Base-by-base conservation (phyloP, 352 stramenopile species). In the Pelagophyceae sp. region DNA sequence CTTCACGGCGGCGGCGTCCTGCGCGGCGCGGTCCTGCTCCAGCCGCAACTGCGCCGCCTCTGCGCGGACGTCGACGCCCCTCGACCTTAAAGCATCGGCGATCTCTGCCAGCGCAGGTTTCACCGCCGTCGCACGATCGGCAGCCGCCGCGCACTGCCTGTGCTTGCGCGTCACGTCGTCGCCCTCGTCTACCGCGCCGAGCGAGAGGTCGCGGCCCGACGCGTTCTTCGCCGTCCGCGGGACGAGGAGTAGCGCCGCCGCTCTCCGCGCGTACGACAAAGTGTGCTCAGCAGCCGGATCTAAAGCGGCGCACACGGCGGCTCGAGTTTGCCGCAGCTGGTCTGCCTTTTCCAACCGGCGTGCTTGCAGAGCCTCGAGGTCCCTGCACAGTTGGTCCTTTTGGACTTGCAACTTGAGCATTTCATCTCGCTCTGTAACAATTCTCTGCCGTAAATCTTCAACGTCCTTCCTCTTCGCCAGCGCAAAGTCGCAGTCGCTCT, bases 181-280 rank as follows among this genome's bases (percentile, higher is more conserved):
- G 3, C 50, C 76, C 23, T 63, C 25, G 40, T 11, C 11, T 11
- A 54, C 65, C 29, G 81, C 64, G 32, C 85, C 83, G 31, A 94
- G 89, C 38, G 82, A 81, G 61, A 90, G 93, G 80, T 95, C 86
- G 25, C 91, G 83, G 0, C 87, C 86, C 29, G 86, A 78, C 33
- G 88, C 85, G 81, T 96, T 91, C 65, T 94, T 93, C 0, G 90
- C 90, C 58, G 88, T 87, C 50, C 84, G 63, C 0, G 92, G 92
- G 75, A 96, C 74, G 32, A 97, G 84, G 77, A 95, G 92, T 67
- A 98, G 86, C 63, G 87, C 79, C 31, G 83, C 88, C 27, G 90
- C 89, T 38, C 85, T 88, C 50, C 82, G 75, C 60, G 91, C 90
- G 82, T 97, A 98, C 38, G 87, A 80, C 60, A 90, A 81, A 23